Conservation (phyloP, 2,329 filamentous ascomycete genomes). For the Madurella fahalii region DNA sequence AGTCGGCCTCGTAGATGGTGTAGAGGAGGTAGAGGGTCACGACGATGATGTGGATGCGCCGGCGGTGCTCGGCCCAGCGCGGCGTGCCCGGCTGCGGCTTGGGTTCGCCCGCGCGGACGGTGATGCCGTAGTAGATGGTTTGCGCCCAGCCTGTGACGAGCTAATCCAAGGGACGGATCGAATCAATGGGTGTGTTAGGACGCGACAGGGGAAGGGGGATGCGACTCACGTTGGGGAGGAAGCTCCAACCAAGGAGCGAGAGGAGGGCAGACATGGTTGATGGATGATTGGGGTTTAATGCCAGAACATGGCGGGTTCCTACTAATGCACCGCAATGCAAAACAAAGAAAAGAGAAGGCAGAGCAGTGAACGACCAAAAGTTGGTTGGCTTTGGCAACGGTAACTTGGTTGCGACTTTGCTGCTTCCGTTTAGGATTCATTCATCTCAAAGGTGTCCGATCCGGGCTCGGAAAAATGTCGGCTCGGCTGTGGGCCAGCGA, state of each 20-base stretch:
- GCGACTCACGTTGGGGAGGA: constrained; percentile 48
- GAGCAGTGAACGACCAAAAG: neutral
- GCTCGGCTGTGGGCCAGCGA: too few relatives aligned
- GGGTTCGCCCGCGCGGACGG: constrained; percentile 83
- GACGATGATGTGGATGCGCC: constrained; percentile 77
- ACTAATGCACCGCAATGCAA: neutral
- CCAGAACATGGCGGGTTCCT: neutral
- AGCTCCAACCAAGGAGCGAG: constrained; percentile 54
- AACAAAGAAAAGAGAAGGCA: too few relatives aligned
- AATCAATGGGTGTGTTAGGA: constrained; percentile 3
- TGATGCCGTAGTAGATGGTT: constrained; percentile 77
- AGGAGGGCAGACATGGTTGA: constrained; percentile 47
- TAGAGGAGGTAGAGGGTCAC: constrained; percentile 82
- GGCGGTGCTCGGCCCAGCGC: constrained; percentile 68
- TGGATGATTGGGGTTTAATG: neutral
- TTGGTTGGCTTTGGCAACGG: neutral
- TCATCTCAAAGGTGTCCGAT: too few relatives aligned
- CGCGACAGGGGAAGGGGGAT: neutral
- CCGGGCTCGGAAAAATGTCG: too few relatives aligned
- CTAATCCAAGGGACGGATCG: constrained; percentile 40
- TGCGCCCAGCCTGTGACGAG: constrained; percentile 75
- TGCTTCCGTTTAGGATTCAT: too few relatives aligned
- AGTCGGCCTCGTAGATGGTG: constrained; percentile 88
- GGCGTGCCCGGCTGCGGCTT: constrained; percentile 68
- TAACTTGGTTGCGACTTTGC: neutral